Evolutionary conservation across 768 basidiomycete genomes (phyloP).

Genomic region (Dendrothele bispora): DNA sequence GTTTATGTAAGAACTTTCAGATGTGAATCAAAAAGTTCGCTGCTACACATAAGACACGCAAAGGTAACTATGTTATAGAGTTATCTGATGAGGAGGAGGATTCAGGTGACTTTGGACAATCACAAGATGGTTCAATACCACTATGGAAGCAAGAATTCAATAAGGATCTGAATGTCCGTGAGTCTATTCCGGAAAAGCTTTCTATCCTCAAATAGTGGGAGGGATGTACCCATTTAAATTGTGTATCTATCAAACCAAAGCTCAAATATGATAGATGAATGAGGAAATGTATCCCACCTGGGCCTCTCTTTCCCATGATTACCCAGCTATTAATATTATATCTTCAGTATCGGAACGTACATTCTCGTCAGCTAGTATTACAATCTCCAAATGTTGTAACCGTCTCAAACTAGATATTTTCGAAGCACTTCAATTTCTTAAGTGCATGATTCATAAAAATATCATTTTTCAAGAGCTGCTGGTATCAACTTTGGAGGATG

Average conservation of each 20-base stretch:
- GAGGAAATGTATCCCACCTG: constrained; percentile 26
- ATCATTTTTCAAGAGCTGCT: no score
- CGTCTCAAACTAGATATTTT: constrained; percentile 24
- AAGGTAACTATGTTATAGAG: no score
- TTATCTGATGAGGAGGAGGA: constrained; percentile 5
- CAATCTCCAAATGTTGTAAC: constrained; percentile 21
- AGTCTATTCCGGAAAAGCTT: no score
- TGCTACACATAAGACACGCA: no score
- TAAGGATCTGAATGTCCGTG: constrained; percentile 18
- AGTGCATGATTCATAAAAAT: no score
- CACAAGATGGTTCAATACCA: constrained; percentile 5
- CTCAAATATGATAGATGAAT: constrained; percentile 18
- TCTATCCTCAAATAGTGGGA: constrained; percentile 33
- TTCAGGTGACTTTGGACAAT: no score
- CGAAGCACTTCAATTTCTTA: constrained; percentile 21
- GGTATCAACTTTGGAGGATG: no score
- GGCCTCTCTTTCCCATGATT: constrained; percentile 35
- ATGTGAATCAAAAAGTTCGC: no score
- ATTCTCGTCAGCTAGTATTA: constrained; percentile 39
- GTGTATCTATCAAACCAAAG: no score
- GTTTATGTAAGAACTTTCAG: no score
- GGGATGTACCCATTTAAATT: constrained; percentile 18
- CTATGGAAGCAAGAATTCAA: constrained; percentile 19
- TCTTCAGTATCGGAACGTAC: constrained; percentile 38
- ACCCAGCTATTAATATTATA: constrained; percentile 35